Evolutionary conservation across 2,329 filamentous ascomycete species (phyloP), one percentile per base, ranked within the genome.

Genomic region (Penicillium rolfsii): DNA sequence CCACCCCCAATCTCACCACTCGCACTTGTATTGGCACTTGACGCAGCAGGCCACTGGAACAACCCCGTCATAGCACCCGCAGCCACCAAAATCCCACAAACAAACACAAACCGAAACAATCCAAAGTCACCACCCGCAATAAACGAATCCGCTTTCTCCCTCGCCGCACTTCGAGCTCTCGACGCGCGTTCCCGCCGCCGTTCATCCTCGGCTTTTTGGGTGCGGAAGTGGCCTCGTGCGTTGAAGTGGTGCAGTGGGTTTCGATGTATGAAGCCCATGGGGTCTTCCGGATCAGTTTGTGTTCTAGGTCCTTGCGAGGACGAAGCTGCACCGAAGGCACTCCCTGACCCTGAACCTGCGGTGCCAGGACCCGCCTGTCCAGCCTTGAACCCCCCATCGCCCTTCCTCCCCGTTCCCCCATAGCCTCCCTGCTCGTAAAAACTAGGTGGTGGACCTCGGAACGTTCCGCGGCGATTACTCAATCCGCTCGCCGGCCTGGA

Each of bases 391-490:
- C 81, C 57, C 12, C 81, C 57, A 78, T 76, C 40, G 87, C 76
- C 77, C 49, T 60, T 89, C 90, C 38, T 84, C 84, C 2, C 78
- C 73, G 60, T 91, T 2, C 79, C 75, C 52, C 91, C 91, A 84
- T 92, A 96, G 3, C 90, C 91, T 4, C 92, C 93, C 63, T 84
- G 88, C 19, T 89, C 85, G 77, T 92, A 97, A 80, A 97, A 98
- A 65, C 87, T 91, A 0, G 94, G 93, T 54, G 95, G 93, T 3
- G 95, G 94, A 0, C 94, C 94, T 22, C 85, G 86, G 76, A 96
- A 97, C 4, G 88, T 83, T 2, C 87, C 86, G 2, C 91, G 83
- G 26, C 94, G 85, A 43, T 89, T 85, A 73, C 89, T 93, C 35
- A 99, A 81, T 0, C 95, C 95, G 1, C 87, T 91, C 0, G 95